Evolutionary conservation across 257 asterid genomes (phyloP).

Genomic region (Primulina eburnea): DNA sequence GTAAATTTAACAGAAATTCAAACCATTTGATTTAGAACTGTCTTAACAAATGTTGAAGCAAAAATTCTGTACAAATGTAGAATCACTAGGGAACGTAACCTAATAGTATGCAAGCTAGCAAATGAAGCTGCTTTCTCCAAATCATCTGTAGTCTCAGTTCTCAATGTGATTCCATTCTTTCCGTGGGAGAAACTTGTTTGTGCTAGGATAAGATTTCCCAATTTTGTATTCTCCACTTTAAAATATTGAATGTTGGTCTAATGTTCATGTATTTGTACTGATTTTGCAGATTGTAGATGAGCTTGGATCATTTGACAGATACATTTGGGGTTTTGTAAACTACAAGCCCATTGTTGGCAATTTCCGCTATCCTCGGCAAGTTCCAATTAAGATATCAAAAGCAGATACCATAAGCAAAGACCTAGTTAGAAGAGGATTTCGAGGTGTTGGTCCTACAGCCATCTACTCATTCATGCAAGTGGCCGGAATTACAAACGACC

Average conservation of each 20-base stretch:
- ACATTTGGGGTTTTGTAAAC: constrained; percentile 85
- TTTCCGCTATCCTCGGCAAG: constrained; percentile 87
- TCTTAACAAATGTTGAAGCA: not conserved
- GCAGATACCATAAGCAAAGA: constrained; percentile 94
- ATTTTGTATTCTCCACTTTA: not conserved
- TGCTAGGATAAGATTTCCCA: not conserved
- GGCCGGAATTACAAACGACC: constrained; percentile 91
- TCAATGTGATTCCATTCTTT: not conserved
- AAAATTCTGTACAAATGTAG: not conserved
- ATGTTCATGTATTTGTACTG: constrained; percentile 18
- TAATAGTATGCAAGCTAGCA: not conserved
- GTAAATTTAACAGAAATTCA: constrained; percentile 1
- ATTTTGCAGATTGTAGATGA: constrained; percentile 69
- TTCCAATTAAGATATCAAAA: constrained; percentile 86
- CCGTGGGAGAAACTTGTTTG: not conserved
- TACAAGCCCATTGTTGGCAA: constrained; percentile 65
- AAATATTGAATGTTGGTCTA: constrained; percentile 6
- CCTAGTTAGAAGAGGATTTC: constrained; percentile 82
- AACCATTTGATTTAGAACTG: constrained; percentile 5
- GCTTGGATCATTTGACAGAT: constrained; percentile 77
- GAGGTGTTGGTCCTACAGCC: constrained; percentile 96
- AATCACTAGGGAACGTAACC: not conserved
- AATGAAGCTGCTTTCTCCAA: not conserved
- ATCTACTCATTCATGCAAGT: constrained; percentile 95
- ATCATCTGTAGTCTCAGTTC: not conserved